phyloP scores from a whole-genome alignment of 164 flowering plant species.

The Saururus chinensis region DNA sequence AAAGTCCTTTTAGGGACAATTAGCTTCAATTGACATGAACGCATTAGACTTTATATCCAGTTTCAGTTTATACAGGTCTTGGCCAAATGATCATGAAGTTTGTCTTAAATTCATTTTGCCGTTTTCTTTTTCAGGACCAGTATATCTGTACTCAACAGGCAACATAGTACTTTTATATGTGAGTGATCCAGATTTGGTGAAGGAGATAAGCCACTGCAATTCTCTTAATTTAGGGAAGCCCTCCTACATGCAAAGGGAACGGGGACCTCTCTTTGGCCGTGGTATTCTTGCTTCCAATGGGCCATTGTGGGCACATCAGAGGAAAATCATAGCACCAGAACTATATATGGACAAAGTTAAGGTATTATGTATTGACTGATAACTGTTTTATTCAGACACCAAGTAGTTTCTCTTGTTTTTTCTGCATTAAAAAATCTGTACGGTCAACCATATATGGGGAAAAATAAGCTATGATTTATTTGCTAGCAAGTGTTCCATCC shows the following conservation, averaged over 20 bases:
- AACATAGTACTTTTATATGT: constrained; percentile 13
- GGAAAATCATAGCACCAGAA: constrained; percentile 36
- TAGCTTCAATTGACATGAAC: too few relatives aligned
- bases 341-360: constrained; percentile 32
- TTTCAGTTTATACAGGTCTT: not conserved
- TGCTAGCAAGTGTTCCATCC: not conserved
- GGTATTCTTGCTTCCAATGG: constrained; percentile 38
- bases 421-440: not conserved
- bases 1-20: too few relatives aligned
- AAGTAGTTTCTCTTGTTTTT: not conserved
- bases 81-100: too few relatives aligned
- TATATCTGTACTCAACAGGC: not conserved
- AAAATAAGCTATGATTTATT: not conserved
- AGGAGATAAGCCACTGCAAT: constrained; percentile 22
- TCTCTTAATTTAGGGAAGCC: constrained; percentile 35
- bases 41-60: not conserved
- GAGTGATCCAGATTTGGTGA: constrained; percentile 22
- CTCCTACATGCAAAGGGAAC: constrained; percentile 11
- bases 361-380: constrained; percentile 17
- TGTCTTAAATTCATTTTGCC: not conserved
- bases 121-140: not conserved
- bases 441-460: too few relatives aligned
- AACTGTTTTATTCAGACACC: not conserved
- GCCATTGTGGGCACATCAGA: constrained; percentile 31
- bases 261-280: constrained; percentile 27